A percentile compares a stretch with the other conserved stretches of the same genome.
These are phyloP conservation scores for Ambrosiella beaveri DNA, from an alignment of 2,329 filamentous ascomycete species.

Conservation along the genomic window DNA sequence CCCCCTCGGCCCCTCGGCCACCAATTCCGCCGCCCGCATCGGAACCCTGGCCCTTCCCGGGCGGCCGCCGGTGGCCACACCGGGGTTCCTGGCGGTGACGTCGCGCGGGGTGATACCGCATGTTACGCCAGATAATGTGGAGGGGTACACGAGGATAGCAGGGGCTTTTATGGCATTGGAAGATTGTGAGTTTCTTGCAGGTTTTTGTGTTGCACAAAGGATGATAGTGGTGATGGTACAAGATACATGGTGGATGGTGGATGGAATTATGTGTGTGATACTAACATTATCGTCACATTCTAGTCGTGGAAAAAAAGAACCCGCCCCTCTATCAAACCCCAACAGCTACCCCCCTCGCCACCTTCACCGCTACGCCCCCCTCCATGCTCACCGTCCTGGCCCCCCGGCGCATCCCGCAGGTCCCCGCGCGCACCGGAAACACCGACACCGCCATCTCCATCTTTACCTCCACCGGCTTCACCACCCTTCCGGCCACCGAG, in stretches of 20 bases:
- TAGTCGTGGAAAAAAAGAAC: constrained; percentile 37
- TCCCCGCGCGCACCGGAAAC: constrained; percentile 54
- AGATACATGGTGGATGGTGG: no score
- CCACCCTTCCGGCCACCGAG: constrained; percentile 46
- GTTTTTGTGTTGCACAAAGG: no score
- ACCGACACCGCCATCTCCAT: constrained; percentile 55
- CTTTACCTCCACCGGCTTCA: constrained; percentile 75
- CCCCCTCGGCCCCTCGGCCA: constrained; percentile 19
- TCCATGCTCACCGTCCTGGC: constrained; percentile 54
- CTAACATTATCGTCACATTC: not conserved
- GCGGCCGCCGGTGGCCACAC: constrained; percentile 57
- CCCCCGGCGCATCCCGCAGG: constrained; percentile 59
- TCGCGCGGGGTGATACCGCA: constrained; percentile 79
- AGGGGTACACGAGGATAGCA: constrained; percentile 43
- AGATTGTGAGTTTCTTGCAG: constrained; percentile 53
- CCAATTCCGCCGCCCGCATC: constrained; percentile 38
- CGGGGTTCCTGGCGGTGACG: constrained; percentile 61
- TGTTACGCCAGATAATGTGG: constrained; percentile 68
- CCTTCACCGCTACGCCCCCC: constrained; percentile 56
- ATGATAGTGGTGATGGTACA: no score
- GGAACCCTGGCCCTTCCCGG: constrained; percentile 46
- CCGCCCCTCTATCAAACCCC: constrained; percentile 32
- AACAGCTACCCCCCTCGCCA: constrained; percentile 39
- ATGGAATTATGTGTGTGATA: no score
- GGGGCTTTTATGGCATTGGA: constrained; percentile 73